These are phyloP conservation scores for Aspergillus carbonarius DNA, from an alignment of 2,329 filamentous ascomycete species.

Conservation along the genomic window DNA sequence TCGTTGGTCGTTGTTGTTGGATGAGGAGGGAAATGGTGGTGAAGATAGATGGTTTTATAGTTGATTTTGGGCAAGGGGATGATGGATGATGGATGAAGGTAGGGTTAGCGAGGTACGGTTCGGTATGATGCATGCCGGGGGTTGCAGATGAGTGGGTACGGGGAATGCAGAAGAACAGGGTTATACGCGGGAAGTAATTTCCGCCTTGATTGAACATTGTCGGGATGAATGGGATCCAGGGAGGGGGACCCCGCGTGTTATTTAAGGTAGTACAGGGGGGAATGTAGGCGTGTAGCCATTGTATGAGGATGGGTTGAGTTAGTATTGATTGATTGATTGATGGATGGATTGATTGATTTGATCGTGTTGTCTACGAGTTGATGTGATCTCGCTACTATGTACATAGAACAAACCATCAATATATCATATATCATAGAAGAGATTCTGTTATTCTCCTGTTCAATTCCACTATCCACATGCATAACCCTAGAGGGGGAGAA, in stretches of 20 bases:
- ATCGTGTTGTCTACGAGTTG: too few species aligned
- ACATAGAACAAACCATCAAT: too few species aligned
- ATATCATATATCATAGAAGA: too few species aligned
- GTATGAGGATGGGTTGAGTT: too few species aligned
- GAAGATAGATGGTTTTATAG: not conserved
- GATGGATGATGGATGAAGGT: not conserved
- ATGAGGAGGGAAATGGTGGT: not conserved
- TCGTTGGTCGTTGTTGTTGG: not conserved
- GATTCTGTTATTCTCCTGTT: too few species aligned
- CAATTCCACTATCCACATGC: too few species aligned
- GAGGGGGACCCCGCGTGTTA: not conserved
- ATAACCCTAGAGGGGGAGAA: too few species aligned
- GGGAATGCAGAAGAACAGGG: not conserved
- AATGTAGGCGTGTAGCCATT: not conserved
- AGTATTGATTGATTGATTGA: too few species aligned
- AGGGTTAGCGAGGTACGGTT: not conserved
- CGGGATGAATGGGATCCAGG: not conserved
- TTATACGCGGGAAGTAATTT: not conserved
- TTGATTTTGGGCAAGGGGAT: not conserved
- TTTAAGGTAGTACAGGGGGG: not conserved
- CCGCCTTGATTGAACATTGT: not conserved
- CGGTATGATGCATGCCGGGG: not conserved
- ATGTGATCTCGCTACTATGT: too few species aligned
- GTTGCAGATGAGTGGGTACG: not conserved
- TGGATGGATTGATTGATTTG: too few species aligned